These are phyloP conservation scores for Diplocarpon mali DNA, from an alignment of 2,329 filamentous ascomycete genomes.

Conservation along the genomic window DNA sequence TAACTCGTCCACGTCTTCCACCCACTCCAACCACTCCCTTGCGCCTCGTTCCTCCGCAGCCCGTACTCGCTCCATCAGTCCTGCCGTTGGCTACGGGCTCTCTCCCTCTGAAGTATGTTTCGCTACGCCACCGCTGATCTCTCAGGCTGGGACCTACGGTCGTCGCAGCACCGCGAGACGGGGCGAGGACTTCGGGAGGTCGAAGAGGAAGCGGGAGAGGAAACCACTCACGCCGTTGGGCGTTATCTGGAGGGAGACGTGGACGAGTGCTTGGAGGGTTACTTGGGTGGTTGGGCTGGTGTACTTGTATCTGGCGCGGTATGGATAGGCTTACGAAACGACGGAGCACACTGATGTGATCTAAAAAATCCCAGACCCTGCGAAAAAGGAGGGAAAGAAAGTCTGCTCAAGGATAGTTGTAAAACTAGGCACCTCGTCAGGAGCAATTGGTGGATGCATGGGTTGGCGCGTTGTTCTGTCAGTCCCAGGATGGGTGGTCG, in stretches of 20 bases:
- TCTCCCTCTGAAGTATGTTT: constrained; percentile 17
- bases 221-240: constrained; percentile 27
- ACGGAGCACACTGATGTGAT: neutral
- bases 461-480: neutral
- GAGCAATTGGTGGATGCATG: too few species aligned
- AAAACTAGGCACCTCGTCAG: too few species aligned
- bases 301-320: constrained; percentile 7
- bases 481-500: neutral
- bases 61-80: constrained; percentile 21
- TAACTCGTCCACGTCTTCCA: constrained; percentile 25
- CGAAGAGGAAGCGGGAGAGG: neutral
- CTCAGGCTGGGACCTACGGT: constrained; percentile 10
- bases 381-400: too few species aligned
- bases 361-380: too few species aligned
- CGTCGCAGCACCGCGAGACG: constrained; percentile 5
- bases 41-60: constrained; percentile 21
- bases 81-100: constrained; percentile 23
- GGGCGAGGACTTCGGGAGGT: constrained; percentile 6
- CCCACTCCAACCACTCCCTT: constrained; percentile 17
- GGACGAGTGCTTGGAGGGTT: constrained; percentile 49
- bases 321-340: constrained; percentile 1
- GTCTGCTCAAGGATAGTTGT: too few species aligned
- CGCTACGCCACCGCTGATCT: constrained; percentile 14
- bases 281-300: constrained; percentile 41
- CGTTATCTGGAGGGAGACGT: constrained; percentile 48